Evolutionary conservation across 768 basidiomycete species (phyloP), one percentile per base, ranked within the genome.

Genomic region (Termitomyces titanicus): DNA sequence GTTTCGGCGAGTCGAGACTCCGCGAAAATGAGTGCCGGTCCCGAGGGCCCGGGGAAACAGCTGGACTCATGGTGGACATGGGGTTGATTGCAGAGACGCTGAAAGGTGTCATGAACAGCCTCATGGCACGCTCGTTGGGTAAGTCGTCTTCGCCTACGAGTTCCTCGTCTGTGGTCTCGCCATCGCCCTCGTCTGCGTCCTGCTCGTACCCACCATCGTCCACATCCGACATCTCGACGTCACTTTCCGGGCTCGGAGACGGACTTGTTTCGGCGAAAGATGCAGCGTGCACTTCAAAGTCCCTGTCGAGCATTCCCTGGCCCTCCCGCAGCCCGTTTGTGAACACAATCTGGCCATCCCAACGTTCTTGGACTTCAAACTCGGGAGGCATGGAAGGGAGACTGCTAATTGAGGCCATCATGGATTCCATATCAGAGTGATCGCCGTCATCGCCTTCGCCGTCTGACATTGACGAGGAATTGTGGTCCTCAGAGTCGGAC

Each of bases 161-260:
- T 57, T 93, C 89, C 58, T 90, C 88, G 64, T 92, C 90, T 1
- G 91, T 92, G 3, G 89, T 89, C 59, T 91, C 87, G 1, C 89
- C 88, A 6, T 83, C 85, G 53, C 74, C 80, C 37, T 78, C 81
- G 44, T 74, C 77, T 25, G 68, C 74, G 52, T 79, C 79, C 54
- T 81, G 71, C 54, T 75, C 74, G 51, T 81, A 73, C 25, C 78
- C 75, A 6, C 68, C 77, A 34, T 79, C 79, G 39, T 76, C 75
- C 61, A 68, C 66, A 34, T 72, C 71, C 11, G 72, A 70, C 76
- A 80, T 69, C 54, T 78, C 70, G 24, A 72, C 73, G 73, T 90
- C 84, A 48, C 77, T 80, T 29, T 78, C 79, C 18, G 80, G 74
- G 50, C 74, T 74, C 13, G 80, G 70, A 29, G 79, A 78, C 10